These are phyloP conservation scores for Penicillium corylophilum DNA, from an alignment of 2,329 filamentous ascomycete genomes.

Conservation along the genomic window DNA sequence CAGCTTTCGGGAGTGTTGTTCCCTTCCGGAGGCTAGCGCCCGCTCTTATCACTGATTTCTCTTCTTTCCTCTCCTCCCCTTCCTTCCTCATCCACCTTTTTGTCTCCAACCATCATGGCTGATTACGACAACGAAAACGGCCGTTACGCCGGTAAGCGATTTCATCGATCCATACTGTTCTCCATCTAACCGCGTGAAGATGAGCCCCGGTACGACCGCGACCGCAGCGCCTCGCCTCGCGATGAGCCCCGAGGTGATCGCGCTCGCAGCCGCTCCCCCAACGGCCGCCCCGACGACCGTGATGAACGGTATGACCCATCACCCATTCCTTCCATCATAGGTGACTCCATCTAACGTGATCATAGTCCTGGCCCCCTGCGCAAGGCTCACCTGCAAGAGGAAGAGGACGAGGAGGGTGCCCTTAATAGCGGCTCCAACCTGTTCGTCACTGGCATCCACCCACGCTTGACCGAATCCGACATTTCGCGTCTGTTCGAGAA, in stretches of 20 bases:
- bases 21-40: conserved; percentile 19
- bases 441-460: conserved; percentile 97
- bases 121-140: conserved; percentile 67
- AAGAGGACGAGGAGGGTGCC: conserved; percentile 69
- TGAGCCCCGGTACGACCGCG: conserved; percentile 64
- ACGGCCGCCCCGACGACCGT: conserved; percentile 55
- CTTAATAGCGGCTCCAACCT: conserved; percentile 95
- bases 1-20: conserved; percentile 20
- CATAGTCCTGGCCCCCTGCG: conserved; percentile 6
- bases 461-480: conserved; percentile 82
- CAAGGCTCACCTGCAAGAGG: conserved; percentile 21
- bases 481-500: conserved; percentile 96
- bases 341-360: not conserved
- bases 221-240: conserved; percentile 66
- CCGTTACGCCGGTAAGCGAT: conserved; percentile 62
- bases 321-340: not conserved
- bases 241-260: conserved; percentile 55
- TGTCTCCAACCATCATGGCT: conserved; percentile 38
- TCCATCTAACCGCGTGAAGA: conserved; percentile 38
- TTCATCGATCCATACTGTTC: not conserved
- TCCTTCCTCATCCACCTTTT: conserved; percentile 17
- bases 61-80: conserved; percentile 22
- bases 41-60: conserved; percentile 21
- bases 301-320: conserved; percentile 49
- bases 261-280: conserved; percentile 64